Percentiles rank a stretch among this genome's conserved stretches.
Evolutionary conservation across 495 filamentous ascomycete species (phyloP).

Genomic region (Aspergillus cavernicola): DNA sequence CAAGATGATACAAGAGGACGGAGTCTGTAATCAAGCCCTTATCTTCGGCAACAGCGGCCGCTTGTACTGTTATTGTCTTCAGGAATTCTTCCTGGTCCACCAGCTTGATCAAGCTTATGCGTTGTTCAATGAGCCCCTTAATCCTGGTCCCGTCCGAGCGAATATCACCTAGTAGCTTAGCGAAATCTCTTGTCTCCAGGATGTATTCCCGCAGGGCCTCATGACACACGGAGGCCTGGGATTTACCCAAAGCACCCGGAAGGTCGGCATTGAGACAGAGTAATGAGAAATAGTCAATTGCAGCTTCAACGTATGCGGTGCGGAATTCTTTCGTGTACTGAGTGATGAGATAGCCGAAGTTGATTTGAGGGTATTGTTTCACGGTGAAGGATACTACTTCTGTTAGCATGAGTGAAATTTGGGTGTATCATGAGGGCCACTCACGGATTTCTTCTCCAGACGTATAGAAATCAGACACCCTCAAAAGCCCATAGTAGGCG

Average conservation of each 20-base stretch:
- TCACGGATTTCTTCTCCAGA: constrained; percentile 70
- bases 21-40: constrained; percentile 90
- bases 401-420: constrained; percentile 28
- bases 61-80: constrained; percentile 80
- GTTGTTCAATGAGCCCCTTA: constrained; percentile 82
- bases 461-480: constrained; percentile 69
- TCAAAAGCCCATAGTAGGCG: constrained; percentile 85
- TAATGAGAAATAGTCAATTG: constrained; percentile 88
- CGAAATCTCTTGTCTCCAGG: constrained; percentile 90
- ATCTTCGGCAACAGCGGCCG: constrained; percentile 87
- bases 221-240: constrained; percentile 80
- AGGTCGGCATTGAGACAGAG: constrained; percentile 93
- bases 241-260: constrained; percentile 63
- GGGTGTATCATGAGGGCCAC: constrained; percentile 13
- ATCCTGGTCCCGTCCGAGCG: constrained; percentile 75
- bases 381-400: constrained; percentile 60
- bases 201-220: constrained; percentile 94
- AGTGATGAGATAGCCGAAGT: constrained; percentile 88
- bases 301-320: constrained; percentile 76
- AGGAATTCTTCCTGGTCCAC: constrained; percentile 78
- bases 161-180: constrained; percentile 89
- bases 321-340: constrained; percentile 96
- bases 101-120: constrained; percentile 78
- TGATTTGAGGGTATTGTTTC: constrained; percentile 81
- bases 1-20: constrained; percentile 89